These are phyloP conservation scores for Flaveria linearis DNA, from an alignment of 129 eudicot species.

Conservation along the genomic window DNA sequence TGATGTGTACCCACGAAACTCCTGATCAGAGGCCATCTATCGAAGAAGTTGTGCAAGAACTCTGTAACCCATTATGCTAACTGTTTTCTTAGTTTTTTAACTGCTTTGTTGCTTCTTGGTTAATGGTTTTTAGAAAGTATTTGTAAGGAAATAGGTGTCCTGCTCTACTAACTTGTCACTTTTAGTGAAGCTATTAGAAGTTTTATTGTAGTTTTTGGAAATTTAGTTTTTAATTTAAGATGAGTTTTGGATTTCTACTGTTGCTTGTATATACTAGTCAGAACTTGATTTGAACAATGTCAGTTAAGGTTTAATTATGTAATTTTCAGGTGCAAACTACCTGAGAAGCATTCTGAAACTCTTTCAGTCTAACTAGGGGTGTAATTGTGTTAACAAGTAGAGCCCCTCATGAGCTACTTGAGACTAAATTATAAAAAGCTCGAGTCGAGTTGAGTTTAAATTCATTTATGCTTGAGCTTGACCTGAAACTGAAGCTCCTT, in stretches of 20 bases:
- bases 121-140: conserved; percentile 27
- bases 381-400: too few relatives aligned
- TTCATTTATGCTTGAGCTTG: too few relatives aligned
- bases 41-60: conserved; percentile 70
- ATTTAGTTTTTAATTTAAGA: conserved; percentile 31
- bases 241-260: conserved; percentile 19
- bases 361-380: too few relatives aligned
- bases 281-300: too few relatives aligned
- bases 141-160: conserved; percentile 26
- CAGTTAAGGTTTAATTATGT: too few relatives aligned
- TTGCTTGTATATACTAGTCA: conserved; percentile 5
- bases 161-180: conserved; percentile 36
- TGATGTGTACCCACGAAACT: conserved; percentile 71
- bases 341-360: too few relatives aligned
- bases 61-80: conserved; percentile 48
- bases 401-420: too few relatives aligned
- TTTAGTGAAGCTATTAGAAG: conserved; percentile 30
- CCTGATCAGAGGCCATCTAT: conserved; percentile 82
- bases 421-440: too few relatives aligned
- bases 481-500: too few relatives aligned
- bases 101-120: conserved; percentile 20
- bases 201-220: conserved; percentile 33
- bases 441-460: too few relatives aligned
- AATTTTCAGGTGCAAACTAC: too few relatives aligned
- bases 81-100: conserved; percentile 7